These are phyloP conservation scores for Vitellaria paradoxa DNA, from an alignment of 179 eudicot genomes.

Conservation along the genomic window DNA sequence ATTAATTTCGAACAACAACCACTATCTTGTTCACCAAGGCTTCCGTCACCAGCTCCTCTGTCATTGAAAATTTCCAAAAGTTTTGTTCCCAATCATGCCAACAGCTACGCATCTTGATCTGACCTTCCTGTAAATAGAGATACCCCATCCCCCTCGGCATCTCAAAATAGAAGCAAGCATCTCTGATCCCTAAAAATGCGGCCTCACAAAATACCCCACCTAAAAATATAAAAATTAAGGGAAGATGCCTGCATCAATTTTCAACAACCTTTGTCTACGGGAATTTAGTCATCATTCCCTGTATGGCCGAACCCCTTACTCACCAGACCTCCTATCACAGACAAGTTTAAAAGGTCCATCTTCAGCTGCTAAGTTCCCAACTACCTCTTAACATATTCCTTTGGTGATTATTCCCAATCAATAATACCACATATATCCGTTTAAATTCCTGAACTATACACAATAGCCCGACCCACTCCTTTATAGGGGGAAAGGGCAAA, in stretches of 20 bases:
- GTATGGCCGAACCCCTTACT: neutral
- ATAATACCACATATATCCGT: neutral
- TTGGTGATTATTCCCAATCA: neutral
- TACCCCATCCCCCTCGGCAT: neutral
- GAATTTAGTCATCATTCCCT: neutral
- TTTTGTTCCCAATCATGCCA: neutral
- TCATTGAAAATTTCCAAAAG: neutral
- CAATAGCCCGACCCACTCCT: no score
- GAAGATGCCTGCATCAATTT: neutral
- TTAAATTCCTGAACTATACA: neutral
- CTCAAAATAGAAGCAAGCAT: neutral
- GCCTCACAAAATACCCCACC: no score
- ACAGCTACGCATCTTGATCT: neutral
- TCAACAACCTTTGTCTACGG: neutral
- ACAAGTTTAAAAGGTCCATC: neutral
- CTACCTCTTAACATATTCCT: neutral
- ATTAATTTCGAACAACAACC: no score
- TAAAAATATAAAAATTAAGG: no score
- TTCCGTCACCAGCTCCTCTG: no score
- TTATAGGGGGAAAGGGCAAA: neutral
- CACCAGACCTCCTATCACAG: neutral
- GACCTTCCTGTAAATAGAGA: neutral
- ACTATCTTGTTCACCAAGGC: no score
- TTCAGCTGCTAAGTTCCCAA: slow-evolving; percentile 1
- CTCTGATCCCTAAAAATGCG: neutral